Conservation (phyloP, 179 eudicot genomes). For the Patellifolia procumbens region DNA sequence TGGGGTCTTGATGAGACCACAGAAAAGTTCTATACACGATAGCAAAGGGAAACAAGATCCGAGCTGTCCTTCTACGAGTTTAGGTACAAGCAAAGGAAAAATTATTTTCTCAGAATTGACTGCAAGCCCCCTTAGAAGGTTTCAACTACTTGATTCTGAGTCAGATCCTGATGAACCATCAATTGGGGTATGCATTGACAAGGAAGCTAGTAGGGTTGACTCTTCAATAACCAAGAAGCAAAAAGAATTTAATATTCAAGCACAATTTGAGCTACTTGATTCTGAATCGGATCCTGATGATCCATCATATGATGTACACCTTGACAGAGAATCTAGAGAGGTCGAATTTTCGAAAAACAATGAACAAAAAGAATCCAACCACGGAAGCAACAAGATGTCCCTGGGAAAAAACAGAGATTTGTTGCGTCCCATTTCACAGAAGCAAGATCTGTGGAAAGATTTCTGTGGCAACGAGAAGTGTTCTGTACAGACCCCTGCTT, state of each 20-base stretch:
- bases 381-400: slow-evolving; percentile 20
- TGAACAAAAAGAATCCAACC: slow-evolving; percentile 20
- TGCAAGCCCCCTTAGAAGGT: slow-evolving; percentile 80
- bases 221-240: slow-evolving; percentile 29
- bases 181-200: slow-evolving; percentile 23
- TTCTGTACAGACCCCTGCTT: slow-evolving; percentile 73
- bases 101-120: slow-evolving; percentile 42
- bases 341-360: slow-evolving; percentile 31
- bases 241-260: slow-evolving; percentile 12
- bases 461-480: slow-evolving; percentile 43
- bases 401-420: slow-evolving; percentile 30
- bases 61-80: slow-evolving; percentile 36
- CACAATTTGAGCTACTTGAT: slow-evolving; percentile 49
- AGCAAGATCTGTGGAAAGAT: slow-evolving; percentile 66
- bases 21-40: slow-evolving; percentile 31
- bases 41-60: slow-evolving; percentile 45
- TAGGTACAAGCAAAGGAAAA: slow-evolving; percentile 40
- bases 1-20: slow-evolving; percentile 52
- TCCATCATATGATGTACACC: slow-evolving; percentile 31
- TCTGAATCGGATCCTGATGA: slow-evolving; percentile 72
- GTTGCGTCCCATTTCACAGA: slow-evolving; percentile 32
- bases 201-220: slow-evolving; percentile 23
- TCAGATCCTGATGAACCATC: slow-evolving; percentile 66
- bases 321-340: slow-evolving; percentile 23
- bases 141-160: slow-evolving; percentile 83